Base-by-base conservation (phyloP, 2,329 filamentous ascomycete genomes). In the Ilyonectria sp. region DNA sequence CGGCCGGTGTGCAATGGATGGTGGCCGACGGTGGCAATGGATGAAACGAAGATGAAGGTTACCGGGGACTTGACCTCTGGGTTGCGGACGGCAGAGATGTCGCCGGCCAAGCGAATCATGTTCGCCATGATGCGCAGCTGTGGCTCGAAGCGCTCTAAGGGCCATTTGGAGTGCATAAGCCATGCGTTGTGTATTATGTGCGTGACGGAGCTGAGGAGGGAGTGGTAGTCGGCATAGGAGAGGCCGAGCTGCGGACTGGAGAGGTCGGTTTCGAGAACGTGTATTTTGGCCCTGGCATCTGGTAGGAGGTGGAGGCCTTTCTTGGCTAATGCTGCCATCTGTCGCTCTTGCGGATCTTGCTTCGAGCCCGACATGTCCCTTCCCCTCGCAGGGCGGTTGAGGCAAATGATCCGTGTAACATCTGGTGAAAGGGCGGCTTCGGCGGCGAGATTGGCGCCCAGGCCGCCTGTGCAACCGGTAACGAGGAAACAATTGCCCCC, bases 1-100 rank as follows among this genome's bases (percentile, higher is more conserved):
- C 40, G 40, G 40, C 40, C 40, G 40, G 40, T 43, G 40, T 43
- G 40, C 40, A 43, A 43, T 73, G 40, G 4, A 74, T 74, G 13
- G 72, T 73, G 69, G 23, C 81, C 82, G 1, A 83, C 78, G 1
- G 77, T 77, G 6, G 73, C 80, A 46, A 85, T 81, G 2, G 83
- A 85, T 0, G 84, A 85, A 6, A 85, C 74, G 54, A 85, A 77
- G 59, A 82, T 78, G 73, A 85, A 85, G 10, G 63, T 72, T 10
- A 82, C 55, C 31, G 40, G 40, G 40, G 40, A 43, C 40, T 43
- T 43, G 3, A 43, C 40, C 15, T 15, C 13, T n/a, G 31, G 40
- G 40, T 15, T 7, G 40, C 40, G 40, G 40, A 62, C 68, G 67
- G n/a, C 65, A 10, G 78, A 74, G 8, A 78, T 76, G 0, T 81